Evolutionary conservation across 176 grass and related monocot genomes (phyloP).

Genomic region (Stipa capillata): DNA sequence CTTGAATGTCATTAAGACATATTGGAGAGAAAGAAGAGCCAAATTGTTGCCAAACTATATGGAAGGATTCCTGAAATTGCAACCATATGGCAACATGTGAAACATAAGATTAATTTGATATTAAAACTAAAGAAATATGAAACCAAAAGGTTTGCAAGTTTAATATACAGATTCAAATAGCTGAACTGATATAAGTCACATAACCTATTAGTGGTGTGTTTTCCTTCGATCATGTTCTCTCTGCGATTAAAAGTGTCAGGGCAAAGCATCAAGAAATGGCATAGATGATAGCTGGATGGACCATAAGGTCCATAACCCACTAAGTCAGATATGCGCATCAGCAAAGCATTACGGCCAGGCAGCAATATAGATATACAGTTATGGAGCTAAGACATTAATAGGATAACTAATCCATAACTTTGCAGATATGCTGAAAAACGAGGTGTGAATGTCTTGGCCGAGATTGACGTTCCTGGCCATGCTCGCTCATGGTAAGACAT

Average conservation of each 20-base stretch:
- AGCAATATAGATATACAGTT: not conserved
- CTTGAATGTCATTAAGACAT: not conserved
- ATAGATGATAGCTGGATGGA: not conserved
- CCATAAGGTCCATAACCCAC: not conserved
- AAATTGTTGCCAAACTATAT: not conserved
- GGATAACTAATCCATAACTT: conserved; percentile 1
- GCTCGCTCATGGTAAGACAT: conserved; percentile 69
- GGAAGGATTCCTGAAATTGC: not conserved
- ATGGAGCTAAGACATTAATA: not conserved
- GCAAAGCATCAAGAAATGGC: not conserved
- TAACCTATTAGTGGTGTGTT: not conserved
- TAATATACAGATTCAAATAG: not conserved
- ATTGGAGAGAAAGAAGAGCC: not conserved
- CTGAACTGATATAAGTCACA: not conserved
- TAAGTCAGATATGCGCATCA: not conserved
- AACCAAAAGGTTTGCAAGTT: not conserved
- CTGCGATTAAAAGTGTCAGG: not conserved
- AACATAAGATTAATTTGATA: no score
- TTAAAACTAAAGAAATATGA: no score
- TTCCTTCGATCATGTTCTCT: not conserved
- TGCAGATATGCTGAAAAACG: conserved; percentile 77
- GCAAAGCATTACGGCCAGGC: not conserved
- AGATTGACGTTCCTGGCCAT: conserved; percentile 98
- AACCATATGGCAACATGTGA: no score
- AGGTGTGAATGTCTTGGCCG: conserved; percentile 93